Base-by-base conservation (phyloP, 164 flowering plant genomes). In the Umbellularia californica region DNA sequence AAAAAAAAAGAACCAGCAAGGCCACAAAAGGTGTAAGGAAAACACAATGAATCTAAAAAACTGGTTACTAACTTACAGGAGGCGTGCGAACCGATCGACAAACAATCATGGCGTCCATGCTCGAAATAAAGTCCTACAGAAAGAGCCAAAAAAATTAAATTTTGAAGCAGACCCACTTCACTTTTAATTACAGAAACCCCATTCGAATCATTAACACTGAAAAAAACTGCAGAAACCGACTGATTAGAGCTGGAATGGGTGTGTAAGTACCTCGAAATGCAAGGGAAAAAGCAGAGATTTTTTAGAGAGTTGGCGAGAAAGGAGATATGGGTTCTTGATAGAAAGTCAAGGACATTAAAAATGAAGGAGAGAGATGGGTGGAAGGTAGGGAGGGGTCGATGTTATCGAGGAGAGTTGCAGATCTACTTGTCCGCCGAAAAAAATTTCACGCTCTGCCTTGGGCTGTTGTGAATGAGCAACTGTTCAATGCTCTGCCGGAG, bases 31-130 rank as follows among this genome's bases (percentile, higher is more conserved):
- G 23, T 15, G n/a, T 0, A 24, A 19, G 3, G 11, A 72, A 62
- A 3, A 63, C 20, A 24, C 22, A 72, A 30, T 2, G 33, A 24
- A 35, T 17, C n/a, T 52, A 51, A 70, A 70, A 20, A 52, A n/a
- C 22, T 51, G 33, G 76, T 24, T 24, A 58, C 3, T 68, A 25
- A 75, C 77, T 75, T 76, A 86, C 86, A 22, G 88, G 85, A 55
- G 60, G 60, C n/a, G 90, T 71, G 75, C 73, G 58, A 51, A 79
- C 77, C 24, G 90, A 80, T 78, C 84, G 86, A 83, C 84, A 85
- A 20, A 77, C 70, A 41, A 86, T 78, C 81, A 86, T 78, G 68
- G 89, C 79, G 14, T 87, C 90, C 92, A 87, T 86, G 69, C 64
- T 73, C 17, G 14, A 74, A 52, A 19, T 35, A 52, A 63, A 41